Percentiles rank a stretch among this genome's conserved stretches.
These are phyloP conservation scores for Lipomyces lipofer DNA, from an alignment of 805 yeast genomes.

Conservation along the genomic window DNA sequence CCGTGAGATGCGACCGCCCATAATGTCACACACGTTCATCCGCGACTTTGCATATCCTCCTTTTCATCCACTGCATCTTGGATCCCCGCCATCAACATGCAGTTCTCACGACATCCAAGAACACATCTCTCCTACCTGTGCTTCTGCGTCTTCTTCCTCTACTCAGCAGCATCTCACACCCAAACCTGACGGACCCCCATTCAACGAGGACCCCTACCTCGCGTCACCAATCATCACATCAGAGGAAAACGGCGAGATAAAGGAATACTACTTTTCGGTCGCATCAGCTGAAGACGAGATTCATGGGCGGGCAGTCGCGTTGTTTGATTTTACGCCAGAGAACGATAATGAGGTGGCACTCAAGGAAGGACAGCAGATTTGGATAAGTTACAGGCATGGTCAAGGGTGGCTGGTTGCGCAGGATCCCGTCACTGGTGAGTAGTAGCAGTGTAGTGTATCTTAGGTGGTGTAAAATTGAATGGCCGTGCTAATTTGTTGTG, in stretches of 20 bases:
- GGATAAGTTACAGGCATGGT: slow-evolving; percentile 89
- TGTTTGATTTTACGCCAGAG: slow-evolving; percentile 88
- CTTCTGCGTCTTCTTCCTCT: slow-evolving; percentile 4
- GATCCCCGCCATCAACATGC: slow-evolving; percentile 43
- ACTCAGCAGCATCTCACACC: slow-evolving; percentile 22
- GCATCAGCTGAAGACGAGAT: slow-evolving; percentile 41
- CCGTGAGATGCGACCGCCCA: neutral
- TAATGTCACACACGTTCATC: slow-evolving; percentile 37
- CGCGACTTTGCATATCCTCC: slow-evolving; percentile 81
- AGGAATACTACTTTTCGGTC: slow-evolving; percentile 34
- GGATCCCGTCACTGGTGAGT: slow-evolving; percentile 53
- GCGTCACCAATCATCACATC: slow-evolving; percentile 34
- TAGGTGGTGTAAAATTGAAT: neutral
- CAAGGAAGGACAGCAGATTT: slow-evolving; percentile 75
- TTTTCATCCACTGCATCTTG: slow-evolving; percentile 69
- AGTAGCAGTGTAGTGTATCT: slow-evolving; percentile 41
- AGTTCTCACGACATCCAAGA: neutral
- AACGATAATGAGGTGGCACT: slow-evolving; percentile 87
- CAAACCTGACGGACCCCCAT: slow-evolving; percentile 40
- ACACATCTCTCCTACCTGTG: neutral
- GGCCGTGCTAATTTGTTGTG: neutral
- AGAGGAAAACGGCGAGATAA: slow-evolving; percentile 42
- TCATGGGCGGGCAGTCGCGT: slow-evolving; percentile 73
- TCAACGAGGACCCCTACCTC: slow-evolving; percentile 41
- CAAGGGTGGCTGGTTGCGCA: slow-evolving; percentile 98